Evolutionary conservation across 306 rosid species (phyloP).

Genomic region (Vigna nakashimae): DNA sequence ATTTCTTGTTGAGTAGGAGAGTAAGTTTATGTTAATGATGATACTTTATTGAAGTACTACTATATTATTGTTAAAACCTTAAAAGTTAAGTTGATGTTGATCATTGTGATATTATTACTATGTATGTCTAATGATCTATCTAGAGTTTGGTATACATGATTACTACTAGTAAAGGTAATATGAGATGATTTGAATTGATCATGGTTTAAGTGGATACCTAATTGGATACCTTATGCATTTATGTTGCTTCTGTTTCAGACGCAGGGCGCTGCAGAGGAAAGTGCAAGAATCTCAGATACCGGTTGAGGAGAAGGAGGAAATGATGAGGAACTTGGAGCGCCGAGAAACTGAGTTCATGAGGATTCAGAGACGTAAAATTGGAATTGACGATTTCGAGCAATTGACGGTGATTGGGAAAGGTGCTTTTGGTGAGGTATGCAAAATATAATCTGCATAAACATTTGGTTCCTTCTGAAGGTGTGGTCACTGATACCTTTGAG

Average conservation of each 20-base stretch:
- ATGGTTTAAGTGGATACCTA: not conserved
- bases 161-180: not conserved
- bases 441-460: constrained; percentile 13
- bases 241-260: constrained; percentile 55
- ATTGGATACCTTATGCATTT: not conserved
- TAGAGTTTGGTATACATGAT: not conserved
- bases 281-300: constrained; percentile 89
- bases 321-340: constrained; percentile 94
- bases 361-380: constrained; percentile 89
- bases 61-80: not conserved
- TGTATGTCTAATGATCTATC: not conserved
- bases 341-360: constrained; percentile 94
- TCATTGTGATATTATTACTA: constrained; percentile 1
- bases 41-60: not conserved
- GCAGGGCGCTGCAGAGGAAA: constrained; percentile 77
- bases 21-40: constrained; percentile 2
- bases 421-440: constrained; percentile 94
- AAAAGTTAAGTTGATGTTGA: not conserved
- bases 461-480: constrained; percentile 21
- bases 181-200: not conserved
- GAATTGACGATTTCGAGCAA: constrained; percentile 97
- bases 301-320: constrained; percentile 85
- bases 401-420: constrained; percentile 93
- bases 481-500: not conserved
- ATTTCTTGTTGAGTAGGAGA: not conserved